Base-by-base conservation (phyloP, 2,329 filamentous ascomycete genomes). In the Westerdykella sp. region DNA sequence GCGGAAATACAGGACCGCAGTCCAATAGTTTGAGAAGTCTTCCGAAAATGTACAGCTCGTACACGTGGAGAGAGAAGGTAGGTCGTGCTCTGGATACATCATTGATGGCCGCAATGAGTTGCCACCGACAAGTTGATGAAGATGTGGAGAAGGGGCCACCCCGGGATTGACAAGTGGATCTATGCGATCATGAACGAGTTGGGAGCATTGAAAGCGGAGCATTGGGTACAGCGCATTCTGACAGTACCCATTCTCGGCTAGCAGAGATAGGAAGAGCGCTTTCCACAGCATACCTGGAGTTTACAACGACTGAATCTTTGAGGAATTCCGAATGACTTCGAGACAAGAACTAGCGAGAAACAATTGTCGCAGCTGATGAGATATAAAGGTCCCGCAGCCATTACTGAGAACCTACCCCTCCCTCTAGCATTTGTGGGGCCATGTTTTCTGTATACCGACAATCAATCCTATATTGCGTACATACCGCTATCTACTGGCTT, bases 1-100 rank as follows among this genome's bases (percentile, higher is more conserved):
- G 15, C 46, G 38, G 45, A 60, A 62, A 40, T 54, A 62, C 18
- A 62, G 31, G 10, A 53, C 50, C 2, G 58, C 58, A 4, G 58
- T 62, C 57, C 58, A 62, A 50, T 60, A 62, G 48, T 62, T 62
- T 5, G 50, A 54, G 16, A 60, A 59, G 46, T 62, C 58, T 31
- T 62, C 54, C 1, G 46, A 46, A 40, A 59, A 61, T 2, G 57
- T 57, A 44, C 57, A 60, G 39, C 42, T 55, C 13, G 54, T 60
- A 40, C 55, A 59, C 18, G 49, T 53, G 5, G 56, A 56, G n/a
- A 39, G 30, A 15, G 45, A 41, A n/a, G 53, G 50, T 4, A 58
- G 52, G 42, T 59, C 56, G 35, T 59, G 55, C 3, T 40, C 45
- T 12, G 39, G 36, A 2, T 44, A 46, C 12, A 50, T 43, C 48